Evolutionary conservation across 176 grass and related monocot species (phyloP), one percentile per base, ranked within the genome.

Genomic region (Pontederia paniculata): DNA sequence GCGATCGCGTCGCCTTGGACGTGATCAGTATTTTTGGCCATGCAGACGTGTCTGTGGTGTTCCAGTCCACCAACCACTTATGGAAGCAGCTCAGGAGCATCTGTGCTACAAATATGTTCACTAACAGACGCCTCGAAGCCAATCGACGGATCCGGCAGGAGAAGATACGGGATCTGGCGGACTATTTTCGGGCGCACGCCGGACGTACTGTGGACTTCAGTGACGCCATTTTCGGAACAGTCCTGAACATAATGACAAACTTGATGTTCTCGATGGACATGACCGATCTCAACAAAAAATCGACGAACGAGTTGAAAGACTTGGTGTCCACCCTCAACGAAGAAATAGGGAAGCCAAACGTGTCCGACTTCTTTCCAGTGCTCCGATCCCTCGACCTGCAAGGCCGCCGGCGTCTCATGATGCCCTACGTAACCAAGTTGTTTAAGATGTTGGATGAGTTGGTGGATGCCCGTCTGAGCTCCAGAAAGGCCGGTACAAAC

Each of bases 171-270:
- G 12, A 45, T 9, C 63, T 73, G 50, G 22, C 17, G 21, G 48
- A 52, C 19, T 15, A 67, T 52, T 18, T 80, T 0, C 54, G 48
- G 16, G 21, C 16, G 1, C 12, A 71, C 23, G 45, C 63, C 9
- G 45, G 45, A 41, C 14, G 0, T 21, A 62, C 70, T 1, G 21
- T 80, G 11, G 12, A 41, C 3, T 22, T 80, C 12, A 52, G 77
- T 48, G 49, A 65, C 42, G 63, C 17, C 47, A 55, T 80, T 20
- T 68, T 73, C 17, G 21, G 37, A 16, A 55, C 69, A 0, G 47
- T 80, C 9, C 77, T 80, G n/a, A 80, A 80, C 45, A n/a, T 80
- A 25, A 52, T 74, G 18, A 55, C 77, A 0, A 80, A 80, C 65
- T 14, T 73, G 7, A 58, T 78, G 52, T 69, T 76, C 45, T 76